Percentiles rank a stretch among this genome's conserved stretches.
Conservation (phyloP, 1,139 yeast genomes). For the Diutina siamensis region DNA sequence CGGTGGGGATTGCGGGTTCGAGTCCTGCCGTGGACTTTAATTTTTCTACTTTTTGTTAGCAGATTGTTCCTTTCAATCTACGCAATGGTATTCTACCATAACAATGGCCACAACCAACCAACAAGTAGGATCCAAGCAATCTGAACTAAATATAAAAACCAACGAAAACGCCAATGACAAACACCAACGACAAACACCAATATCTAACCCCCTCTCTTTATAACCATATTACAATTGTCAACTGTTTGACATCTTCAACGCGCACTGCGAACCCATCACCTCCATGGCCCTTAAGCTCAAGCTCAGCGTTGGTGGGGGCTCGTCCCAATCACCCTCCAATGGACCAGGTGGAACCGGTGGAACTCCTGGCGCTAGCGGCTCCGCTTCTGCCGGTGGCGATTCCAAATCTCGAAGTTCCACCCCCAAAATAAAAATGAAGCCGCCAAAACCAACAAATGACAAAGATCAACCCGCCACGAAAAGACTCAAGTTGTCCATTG, state of each 20-base stretch:
- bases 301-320: neutral
- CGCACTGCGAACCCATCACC: neutral
- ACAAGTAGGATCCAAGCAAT: no score
- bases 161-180: no score
- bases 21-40: slow-evolving; percentile 6
- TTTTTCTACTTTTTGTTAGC: neutral
- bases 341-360: neutral
- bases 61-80: no score
- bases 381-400: no score
- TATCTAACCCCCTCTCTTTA: no score
- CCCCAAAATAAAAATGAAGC: slow-evolving; percentile 5
- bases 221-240: no score
- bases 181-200: no score
- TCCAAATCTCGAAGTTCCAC: neutral
- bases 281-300: slow-evolving; percentile 4
- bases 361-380: no score
- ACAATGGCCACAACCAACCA: no score
- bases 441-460: neutral
- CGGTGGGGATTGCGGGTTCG: slow-evolving; percentile 6
- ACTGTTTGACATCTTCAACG: no score
- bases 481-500: neutral
- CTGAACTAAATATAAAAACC: no score
- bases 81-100: no score
- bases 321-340: neutral
- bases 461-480: neutral